Conservation (phyloP, 768 basidiomycete species). For the Hydnomerulius pinastri region DNA sequence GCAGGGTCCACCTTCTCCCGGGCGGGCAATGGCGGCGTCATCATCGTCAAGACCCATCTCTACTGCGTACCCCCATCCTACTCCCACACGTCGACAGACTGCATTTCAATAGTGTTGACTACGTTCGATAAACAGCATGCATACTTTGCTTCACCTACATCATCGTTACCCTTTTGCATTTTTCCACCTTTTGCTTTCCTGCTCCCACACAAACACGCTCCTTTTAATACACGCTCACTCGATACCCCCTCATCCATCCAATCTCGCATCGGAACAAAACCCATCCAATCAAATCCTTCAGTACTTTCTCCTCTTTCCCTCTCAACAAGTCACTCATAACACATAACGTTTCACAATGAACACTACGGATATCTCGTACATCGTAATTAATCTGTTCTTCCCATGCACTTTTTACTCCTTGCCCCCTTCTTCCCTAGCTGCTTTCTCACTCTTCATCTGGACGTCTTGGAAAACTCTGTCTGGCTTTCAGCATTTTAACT, state of each 20-base stretch:
- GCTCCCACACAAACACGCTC: slow-evolving; percentile 17
- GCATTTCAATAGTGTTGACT: slow-evolving; percentile 19
- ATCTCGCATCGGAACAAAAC: slow-evolving; percentile 17
- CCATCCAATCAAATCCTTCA: slow-evolving; percentile 15
- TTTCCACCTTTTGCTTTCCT: slow-evolving; percentile 12
- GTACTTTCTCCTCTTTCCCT: too few relatives aligned
- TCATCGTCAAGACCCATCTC: slow-evolving; percentile 21
- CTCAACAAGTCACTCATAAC: slow-evolving; percentile 10
- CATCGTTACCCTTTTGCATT: slow-evolving; percentile 10
- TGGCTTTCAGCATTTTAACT: slow-evolving; percentile 7
- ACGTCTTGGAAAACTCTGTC: slow-evolving; percentile 19
- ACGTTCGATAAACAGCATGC: neutral
- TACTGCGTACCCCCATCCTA: slow-evolving; percentile 12
- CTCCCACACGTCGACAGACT: slow-evolving; percentile 18
- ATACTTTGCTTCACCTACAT: neutral
- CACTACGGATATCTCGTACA: slow-evolving; percentile 25
- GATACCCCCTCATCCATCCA: too few relatives aligned
- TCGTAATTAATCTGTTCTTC: slow-evolving; percentile 15
- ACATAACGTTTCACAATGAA: too few relatives aligned
- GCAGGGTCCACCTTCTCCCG: slow-evolving; percentile 1
- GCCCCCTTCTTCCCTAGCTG: too few relatives aligned
- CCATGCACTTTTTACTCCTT: slow-evolving; percentile 1
- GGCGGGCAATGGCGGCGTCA: slow-evolving; percentile 13
- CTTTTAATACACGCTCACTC: slow-evolving; percentile 23
- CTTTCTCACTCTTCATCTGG: slow-evolving; percentile 14